Evolutionary conservation across 148 eudicot genomes (phyloP), one percentile per base, ranked within the genome.

Genomic region (Vaccinium macrocarpon): DNA sequence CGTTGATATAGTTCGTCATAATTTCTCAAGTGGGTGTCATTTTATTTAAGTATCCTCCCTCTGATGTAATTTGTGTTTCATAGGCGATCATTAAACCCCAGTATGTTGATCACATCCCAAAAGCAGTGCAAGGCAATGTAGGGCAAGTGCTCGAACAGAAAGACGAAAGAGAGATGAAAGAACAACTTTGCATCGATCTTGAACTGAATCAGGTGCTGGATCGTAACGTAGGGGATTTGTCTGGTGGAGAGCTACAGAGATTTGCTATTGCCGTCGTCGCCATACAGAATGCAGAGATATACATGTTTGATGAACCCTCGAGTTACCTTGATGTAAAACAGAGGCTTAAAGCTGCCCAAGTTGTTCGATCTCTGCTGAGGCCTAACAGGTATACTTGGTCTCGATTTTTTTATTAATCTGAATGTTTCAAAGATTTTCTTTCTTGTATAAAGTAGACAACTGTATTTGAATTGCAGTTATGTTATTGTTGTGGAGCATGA

Each of bases 401-500:
- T 57, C 78, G 4, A 29, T 55, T 56, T 32, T 32, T 10, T 52
- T 13, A 59, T 59, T 25, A 8, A n/a, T 50, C 50, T 19, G 46
- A 62, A 35, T 25, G 73, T 15, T 50, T 1, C 35, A 15, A 14
- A 49, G 7, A 16, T 56, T 32, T 56, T 81, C 8, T 15, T 51
- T 80, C 15, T 61, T 15, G 51, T 10, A 53, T 59, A 48, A 82
- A 78, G 74, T 42, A 12, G 76, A n/a, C 25, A 57, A 15, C 38
- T 72, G 10, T 89, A 29, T 85, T 85, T 59, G 56, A 77, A 81
- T 90, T 90, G 86, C 92, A 96, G 98, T 90, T 95, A 90, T 83
- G 98, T 96, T 18, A 96, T 96, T 70, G 99, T 96, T 10, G 99
- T 96, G 87, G 99, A 96, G 92, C 99, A 96, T 82, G 99, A 96